Evolutionary conservation across 2,329 filamentous ascomycete species (phyloP).

Genomic region (Aspergillus proliferans): DNA sequence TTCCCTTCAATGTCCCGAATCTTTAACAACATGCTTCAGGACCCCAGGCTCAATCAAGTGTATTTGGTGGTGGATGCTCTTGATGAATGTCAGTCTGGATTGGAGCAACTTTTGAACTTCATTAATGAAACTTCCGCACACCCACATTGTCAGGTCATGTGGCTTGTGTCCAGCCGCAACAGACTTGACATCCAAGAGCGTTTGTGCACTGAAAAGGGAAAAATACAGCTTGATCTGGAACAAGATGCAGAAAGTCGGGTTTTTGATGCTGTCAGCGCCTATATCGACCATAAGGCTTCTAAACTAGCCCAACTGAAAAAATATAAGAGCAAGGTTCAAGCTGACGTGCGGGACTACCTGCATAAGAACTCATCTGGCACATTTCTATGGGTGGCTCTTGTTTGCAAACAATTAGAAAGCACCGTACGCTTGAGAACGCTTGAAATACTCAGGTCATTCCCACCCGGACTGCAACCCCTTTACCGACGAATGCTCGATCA

Average conservation of each 20-base stretch:
- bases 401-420: background rate
- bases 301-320: background rate
- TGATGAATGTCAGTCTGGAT: conserved; percentile 2
- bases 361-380: background rate
- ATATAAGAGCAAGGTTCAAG: background rate
- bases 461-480: background rate
- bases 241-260: background rate
- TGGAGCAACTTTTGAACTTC: background rate
- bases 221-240: background rate
- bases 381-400: background rate
- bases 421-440: background rate
- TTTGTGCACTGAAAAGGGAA: too few species aligned
- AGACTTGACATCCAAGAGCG: background rate
- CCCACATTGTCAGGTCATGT: conserved; percentile 4
- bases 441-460: background rate
- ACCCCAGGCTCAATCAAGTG: background rate
- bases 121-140: conserved; percentile 2
- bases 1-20: background rate
- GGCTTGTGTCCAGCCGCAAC: conserved; percentile 6
- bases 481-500: background rate
- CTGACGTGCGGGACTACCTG: background rate
- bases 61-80: conserved; percentile 4
- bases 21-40: background rate
- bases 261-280: background rate
- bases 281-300: background rate